These are phyloP conservation scores for Amylocarpus encephaloides DNA, from an alignment of 2,329 filamentous ascomycete species.

Conservation along the genomic window DNA sequence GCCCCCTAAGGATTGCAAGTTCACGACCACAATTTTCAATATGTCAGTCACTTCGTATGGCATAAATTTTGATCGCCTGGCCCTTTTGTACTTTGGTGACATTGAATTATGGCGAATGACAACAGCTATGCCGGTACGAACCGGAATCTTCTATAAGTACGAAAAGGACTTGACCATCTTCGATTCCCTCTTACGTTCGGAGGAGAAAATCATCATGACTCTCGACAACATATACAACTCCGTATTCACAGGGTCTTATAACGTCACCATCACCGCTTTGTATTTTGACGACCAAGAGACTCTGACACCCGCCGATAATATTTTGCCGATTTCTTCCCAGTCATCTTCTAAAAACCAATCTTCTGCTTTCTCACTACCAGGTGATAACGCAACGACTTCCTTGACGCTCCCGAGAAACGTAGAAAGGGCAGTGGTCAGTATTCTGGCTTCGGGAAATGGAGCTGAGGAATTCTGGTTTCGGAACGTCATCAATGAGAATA, in stretches of 20 bases:
- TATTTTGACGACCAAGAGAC: constrained; percentile 52
- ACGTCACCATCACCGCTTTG: constrained; percentile 66
- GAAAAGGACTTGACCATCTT: constrained; percentile 74
- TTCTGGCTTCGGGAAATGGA: constrained; percentile 69
- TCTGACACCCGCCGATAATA: constrained; percentile 50
- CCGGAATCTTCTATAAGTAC: constrained; percentile 72
- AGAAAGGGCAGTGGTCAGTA: constrained; percentile 63
- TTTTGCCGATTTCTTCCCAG: constrained; percentile 60
- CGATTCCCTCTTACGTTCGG: constrained; percentile 57
- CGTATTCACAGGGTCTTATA: constrained; percentile 66
- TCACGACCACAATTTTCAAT: constrained; percentile 70
- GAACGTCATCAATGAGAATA: constrained; percentile 61
- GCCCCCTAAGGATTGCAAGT: constrained; percentile 59
- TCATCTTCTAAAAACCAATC: constrained; percentile 43
- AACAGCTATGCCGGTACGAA: constrained; percentile 67
- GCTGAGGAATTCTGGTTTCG: constrained; percentile 82
- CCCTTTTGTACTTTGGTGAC: constrained; percentile 68
- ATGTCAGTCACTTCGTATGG: constrained; percentile 67
- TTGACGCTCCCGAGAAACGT: constrained; percentile 59
- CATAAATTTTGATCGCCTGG: constrained; percentile 70
- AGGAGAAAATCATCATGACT: constrained; percentile 74
- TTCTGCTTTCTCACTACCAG: constrained; percentile 64
- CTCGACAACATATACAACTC: constrained; percentile 66
- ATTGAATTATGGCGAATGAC: constrained; percentile 78
- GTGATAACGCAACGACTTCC: constrained; percentile 51